Evolutionary conservation across 116 monocot species (phyloP), one percentile per base, ranked within the genome.

Genomic region (Cymodocea nodosa): DNA sequence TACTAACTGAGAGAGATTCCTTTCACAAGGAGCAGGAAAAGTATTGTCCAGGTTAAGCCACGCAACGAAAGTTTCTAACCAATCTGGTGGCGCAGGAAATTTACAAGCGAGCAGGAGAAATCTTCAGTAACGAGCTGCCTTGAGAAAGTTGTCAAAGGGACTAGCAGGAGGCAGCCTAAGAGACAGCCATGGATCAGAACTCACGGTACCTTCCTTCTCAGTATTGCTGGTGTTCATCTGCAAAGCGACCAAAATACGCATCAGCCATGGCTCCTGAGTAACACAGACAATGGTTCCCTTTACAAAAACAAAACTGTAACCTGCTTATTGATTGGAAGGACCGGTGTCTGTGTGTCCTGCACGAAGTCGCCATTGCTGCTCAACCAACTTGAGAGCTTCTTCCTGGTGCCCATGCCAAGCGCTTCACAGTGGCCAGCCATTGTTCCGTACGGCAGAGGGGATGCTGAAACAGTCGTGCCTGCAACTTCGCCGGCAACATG

Each of bases 111-210:
- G n/a, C n/a, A n/a, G n/a, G n/a, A n/a, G n/a, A n/a, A n/a, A n/a
- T 48, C 48, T 52, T 74, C 56, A 85, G 61, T 83, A 85, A 36
- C 82, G 74, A 14, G 97, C 97, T 15, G 98, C 98, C 71, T 86
- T 91, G 75, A 92, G 63, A 77, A 98, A 98, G 79, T 98, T 98
- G 67, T 98, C 92, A 14, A 92, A 98, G 22, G 98, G 92, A 66
- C 98, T 98, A 1, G 98, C 89, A 6, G 98, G 98, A 15, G 98
- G 92, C 5, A 98, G 80, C 35, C 75, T 82, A 59, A 98, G 63
- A 10, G 75, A 67, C 18, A 52, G 58, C 78, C 81, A 82, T 19
- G 80, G 73, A 58, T 93, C 82, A 11, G 67, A 23, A 0, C 59
- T 39, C 23, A 55, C 7, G 5, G 24, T 23, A 6, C 59, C 51